A percentile compares a stretch with the other conserved stretches of the same genome.
Evolutionary conservation across 108 stramenopile species (phyloP).

Genomic region (Asterionellopsis glacialis): DNA sequence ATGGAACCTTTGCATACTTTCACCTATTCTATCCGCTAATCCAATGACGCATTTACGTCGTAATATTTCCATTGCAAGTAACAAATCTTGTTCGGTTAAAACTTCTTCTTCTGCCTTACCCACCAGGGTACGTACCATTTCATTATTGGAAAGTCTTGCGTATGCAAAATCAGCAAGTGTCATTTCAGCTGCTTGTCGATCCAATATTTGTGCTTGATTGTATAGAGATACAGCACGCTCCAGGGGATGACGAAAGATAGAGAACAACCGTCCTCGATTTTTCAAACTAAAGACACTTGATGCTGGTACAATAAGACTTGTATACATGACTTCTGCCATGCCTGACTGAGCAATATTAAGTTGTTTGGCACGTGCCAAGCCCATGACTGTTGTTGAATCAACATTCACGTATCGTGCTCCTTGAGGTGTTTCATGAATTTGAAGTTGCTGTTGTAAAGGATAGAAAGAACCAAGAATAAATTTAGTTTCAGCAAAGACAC

Average conservation of each 20-base stretch:
- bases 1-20: slow-evolving; percentile 35
- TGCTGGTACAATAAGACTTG: slow-evolving; percentile 13
- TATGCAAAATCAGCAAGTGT: slow-evolving; percentile 1
- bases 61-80: slow-evolving; percentile 43
- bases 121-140: slow-evolving; percentile 32
- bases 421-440: slow-evolving; percentile 3
- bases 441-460: not conserved
- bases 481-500: not conserved
- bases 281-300: slow-evolving; percentile 2
- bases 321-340: slow-evolving; percentile 37
- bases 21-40: slow-evolving; percentile 27
- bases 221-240: slow-evolving; percentile 19
- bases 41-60: slow-evolving; percentile 38
- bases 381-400: slow-evolving; percentile 28
- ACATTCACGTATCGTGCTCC: slow-evolving; percentile 41
- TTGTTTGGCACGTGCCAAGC: slow-evolving; percentile 27
- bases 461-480: not conserved
- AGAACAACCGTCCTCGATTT: slow-evolving; percentile 18
- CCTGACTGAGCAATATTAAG: slow-evolving; percentile 25
- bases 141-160: slow-evolving; percentile 10
- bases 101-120: slow-evolving; percentile 15
- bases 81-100: slow-evolving; percentile 20
- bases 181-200: not conserved
- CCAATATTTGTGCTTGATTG: not conserved
- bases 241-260: slow-evolving; percentile 37